Evolutionary conservation across 2,329 filamentous ascomycete species (phyloP).

Genomic region (Epichloe hybrida): DNA sequence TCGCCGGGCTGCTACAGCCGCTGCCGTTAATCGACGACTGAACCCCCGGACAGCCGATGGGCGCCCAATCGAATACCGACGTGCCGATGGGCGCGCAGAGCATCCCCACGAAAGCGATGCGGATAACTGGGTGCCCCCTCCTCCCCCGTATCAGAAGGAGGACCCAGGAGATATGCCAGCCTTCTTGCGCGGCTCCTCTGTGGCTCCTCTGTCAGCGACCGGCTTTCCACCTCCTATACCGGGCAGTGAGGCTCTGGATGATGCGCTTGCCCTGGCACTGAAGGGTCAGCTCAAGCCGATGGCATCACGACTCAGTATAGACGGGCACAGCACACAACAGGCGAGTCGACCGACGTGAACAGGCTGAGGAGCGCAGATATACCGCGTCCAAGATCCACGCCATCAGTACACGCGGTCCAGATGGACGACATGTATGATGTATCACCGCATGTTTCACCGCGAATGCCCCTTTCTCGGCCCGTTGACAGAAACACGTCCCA

Average conservation of each 20-base stretch:
- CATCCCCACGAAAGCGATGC: conserved; percentile 77
- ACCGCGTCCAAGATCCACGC: conserved; percentile 19
- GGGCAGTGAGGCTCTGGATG: neutral
- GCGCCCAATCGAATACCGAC: conserved; percentile 47
- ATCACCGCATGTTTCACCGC: conserved; percentile 31
- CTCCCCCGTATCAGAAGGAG: conserved; percentile 67
- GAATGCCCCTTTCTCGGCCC: conserved; percentile 3
- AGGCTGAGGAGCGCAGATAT: conserved; percentile 13
- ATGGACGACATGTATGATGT: conserved; percentile 31
- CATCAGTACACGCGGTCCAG: conserved; percentile 10
- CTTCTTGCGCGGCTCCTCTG: conserved; percentile 38
- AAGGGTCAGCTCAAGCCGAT: conserved; percentile 2
- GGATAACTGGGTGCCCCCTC: conserved; percentile 78
- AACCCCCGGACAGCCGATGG: conserved; percentile 43
- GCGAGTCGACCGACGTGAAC: conserved; percentile 20
- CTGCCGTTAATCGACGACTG: conserved; percentile 56
- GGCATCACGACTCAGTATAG: conserved; percentile 6
- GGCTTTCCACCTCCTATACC: conserved; percentile 13
- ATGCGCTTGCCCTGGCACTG: neutral
- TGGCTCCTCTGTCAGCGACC: conserved; percentile 22
- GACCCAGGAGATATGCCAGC: conserved; percentile 42
- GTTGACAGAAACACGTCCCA: conserved; percentile 1
- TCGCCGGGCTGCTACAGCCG: conserved; percentile 62
- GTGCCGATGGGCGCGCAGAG: conserved; percentile 56
- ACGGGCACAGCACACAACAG: conserved; percentile 19